phyloP scores from a whole-genome alignment of 73 alveolate genomes.

The Paraurostyla sp. region DNA sequence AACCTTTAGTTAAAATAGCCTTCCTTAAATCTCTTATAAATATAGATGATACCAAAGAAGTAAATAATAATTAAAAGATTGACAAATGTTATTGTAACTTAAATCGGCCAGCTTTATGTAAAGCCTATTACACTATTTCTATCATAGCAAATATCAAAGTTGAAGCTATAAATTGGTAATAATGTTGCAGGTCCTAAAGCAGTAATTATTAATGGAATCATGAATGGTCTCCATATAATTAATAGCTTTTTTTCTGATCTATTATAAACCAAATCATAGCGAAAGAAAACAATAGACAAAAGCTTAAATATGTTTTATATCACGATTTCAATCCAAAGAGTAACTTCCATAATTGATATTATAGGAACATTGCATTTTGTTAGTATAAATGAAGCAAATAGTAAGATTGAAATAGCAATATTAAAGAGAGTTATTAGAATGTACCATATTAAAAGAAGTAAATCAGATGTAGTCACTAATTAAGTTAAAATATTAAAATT shows the following conservation, averaged over 20 bases:
- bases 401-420: background rate
- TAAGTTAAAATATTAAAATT: background rate
- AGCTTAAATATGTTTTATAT: background rate
- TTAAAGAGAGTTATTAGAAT: background rate
- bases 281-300: background rate
- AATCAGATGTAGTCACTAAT: conserved; percentile 13
- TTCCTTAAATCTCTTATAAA: background rate
- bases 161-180: background rate
- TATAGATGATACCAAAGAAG: background rate
- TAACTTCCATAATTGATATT: background rate
- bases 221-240: background rate
- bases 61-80: background rate
- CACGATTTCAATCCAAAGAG: conserved; percentile 4
- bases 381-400: background rate
- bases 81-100: background rate
- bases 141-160: conserved; percentile 25
- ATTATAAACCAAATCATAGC: background rate
- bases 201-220: background rate
- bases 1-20: background rate
- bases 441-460: background rate
- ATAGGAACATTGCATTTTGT: background rate
- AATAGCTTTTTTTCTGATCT: background rate
- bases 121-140: background rate
- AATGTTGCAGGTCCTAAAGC: conserved; percentile 26
- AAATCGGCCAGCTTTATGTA: background rate